Base-by-base conservation (phyloP, 2,329 filamentous ascomycete genomes). In the Neonectria sp. region DNA sequence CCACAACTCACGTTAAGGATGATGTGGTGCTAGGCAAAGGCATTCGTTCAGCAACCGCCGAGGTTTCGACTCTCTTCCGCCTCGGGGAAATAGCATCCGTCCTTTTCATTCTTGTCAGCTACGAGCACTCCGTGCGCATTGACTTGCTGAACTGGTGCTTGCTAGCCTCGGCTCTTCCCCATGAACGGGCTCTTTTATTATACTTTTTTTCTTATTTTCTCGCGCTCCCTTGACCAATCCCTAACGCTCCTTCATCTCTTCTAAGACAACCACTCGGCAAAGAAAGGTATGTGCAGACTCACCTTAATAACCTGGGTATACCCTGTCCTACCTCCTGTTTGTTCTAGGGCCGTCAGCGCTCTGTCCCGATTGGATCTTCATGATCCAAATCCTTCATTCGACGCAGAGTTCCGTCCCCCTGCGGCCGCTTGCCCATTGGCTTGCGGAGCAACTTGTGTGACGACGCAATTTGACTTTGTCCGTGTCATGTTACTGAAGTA, bases 381-480 rank as follows among this genome's bases (percentile, higher is more conserved):
- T 53, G 25, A 59, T 51, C 13, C 61, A 35, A 56, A 60, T 45
- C 56, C 46, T 67, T 46, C 9, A 63, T 37, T 52, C 43, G 61
- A 57, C 61, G 66, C 35, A 63, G 65, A 24, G 25, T 62, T 68
- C 62, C 48, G 59, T 45, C 52, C 53, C 53, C 58, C 55, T 60
- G 67, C 52, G 15, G 37, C 37, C 53, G 35, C 35, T 40, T 55
- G 49, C 27, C 46, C 33, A 73, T 73, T 73, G 71, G 71, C 40
- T 52, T 58, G 43, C 17, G 15, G 27, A 27, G 24, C 60, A 62
- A 63, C 46, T 56, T 72, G 71, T 71, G 70, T 63, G 66, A 74
- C 46, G 29, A 56, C 62, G 56, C 58, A 53, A 69, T 67, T 56
- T 48, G 53, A 63, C 60, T 43, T 55, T n/a, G 24, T 51, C 53